Evolutionary conservation across 1,284 basidiomycete species (phyloP), one percentile per base, ranked within the genome.

Genomic region (Tilletia indica): DNA sequence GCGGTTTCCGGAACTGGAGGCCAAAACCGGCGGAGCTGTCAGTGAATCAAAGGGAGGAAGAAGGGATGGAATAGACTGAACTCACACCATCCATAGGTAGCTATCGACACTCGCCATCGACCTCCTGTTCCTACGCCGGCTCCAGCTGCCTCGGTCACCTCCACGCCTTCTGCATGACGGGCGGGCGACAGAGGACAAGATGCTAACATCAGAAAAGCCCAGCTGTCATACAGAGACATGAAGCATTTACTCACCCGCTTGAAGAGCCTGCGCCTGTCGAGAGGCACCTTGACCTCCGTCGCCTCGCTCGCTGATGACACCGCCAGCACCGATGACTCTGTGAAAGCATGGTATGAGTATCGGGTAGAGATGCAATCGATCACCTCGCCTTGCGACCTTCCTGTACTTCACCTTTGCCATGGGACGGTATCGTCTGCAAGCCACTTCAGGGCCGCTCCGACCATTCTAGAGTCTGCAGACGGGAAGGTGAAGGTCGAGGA

Each of bases 291-390:
- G 61, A 0, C 82, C 82, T 14, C 80, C 80, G 69, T 83, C 82
- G 12, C 82, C 82, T n/a, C 82, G 74, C 31, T 80, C 78, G 5
- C 81, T 77, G 67, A 84, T 82, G 36, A 75, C 72, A 2, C 82
- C 82, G 14, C 74, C 75, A 0, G 82, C 70, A 16, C 73, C 70
- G 49, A 84, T 75, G 34, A 84, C 82, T 9, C 82, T 75, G 49
- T 80, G 12, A 64, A 64, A 64, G 61, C 38, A 25, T 25, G 25
- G 8, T 0, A 9, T 34, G 4, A 8, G 79, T 80, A 82, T 82
- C 25, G 0, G 80, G 82, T n/a, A n/a, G n/a, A n/a, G n/a, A n/a
- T n/a, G 25, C 25, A 31, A 31, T 31, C 25, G 25, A 31, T 31
- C 25, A 31, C 25, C 25, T 31, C 25, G 25, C 25, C 25, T 31